Evolutionary conservation across 257 asterid genomes (phyloP), one percentile per base, ranked within the genome.

Genomic region (Jacaranda mimosifolia): DNA sequence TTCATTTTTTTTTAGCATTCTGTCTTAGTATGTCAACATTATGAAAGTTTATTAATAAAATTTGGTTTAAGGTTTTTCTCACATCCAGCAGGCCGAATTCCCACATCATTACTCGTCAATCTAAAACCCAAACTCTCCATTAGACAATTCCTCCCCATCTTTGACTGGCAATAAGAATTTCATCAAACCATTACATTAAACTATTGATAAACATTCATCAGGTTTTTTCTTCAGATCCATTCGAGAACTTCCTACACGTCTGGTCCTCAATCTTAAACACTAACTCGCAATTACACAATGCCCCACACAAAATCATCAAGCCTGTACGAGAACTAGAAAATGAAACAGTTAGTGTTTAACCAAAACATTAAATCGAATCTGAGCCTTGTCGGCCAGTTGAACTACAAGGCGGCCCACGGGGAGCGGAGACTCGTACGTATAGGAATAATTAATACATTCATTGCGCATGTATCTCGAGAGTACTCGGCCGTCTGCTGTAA

Each of bases 371-470:
- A 74, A 66, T 57, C 8, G 70, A 78, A 95, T 98, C 99, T 96
- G 99, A 83, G 99, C 98, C 87, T 96, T 96, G 88, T 96, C 99
- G 64, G 98, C 98, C 1, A 96, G 91, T 89, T 96, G 98, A 76
- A 96, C 99, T 79, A 96, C 98, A 11, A 93, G 97, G 48, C 98
- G 88, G 1, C 99, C 99, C 1, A 96, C 96, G 5, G 99, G 97
- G 5, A 93, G 89, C 39, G 92, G 91, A 5, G 97, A 88, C 84
- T 91, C 99, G 60, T 96, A 96, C 13, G 97, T 84, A 13, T 91
- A 96, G 6, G 91, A 87, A 70, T 91, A 88, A 82, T 92, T 96
- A 63, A 96, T 93, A 77, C 99, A 93, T 88, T 96, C 99, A 7
- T 89, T 86, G 32, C 99, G 89, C 98, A 96, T 96, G 58, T 93